These are phyloP conservation scores for Cadophora sp. DNA, from an alignment of 2,329 filamentous ascomycete genomes.

Conservation along the genomic window DNA sequence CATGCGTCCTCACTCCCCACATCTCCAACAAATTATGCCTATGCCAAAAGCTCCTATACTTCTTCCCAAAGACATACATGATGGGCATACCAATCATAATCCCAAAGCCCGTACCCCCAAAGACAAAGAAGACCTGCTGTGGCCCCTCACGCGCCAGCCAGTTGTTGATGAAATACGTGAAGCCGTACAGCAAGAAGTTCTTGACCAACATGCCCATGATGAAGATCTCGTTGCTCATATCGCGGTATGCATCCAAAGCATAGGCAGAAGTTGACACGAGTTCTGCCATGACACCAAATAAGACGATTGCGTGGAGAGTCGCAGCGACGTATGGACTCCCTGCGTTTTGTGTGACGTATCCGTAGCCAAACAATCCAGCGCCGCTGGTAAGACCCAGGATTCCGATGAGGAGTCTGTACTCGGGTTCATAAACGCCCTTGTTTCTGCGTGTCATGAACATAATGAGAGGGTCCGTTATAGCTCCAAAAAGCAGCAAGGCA, in stretches of 20 bases:
- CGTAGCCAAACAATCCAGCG: slow-evolving; percentile 50
- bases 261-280: slow-evolving; percentile 47
- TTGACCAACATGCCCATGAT: slow-evolving; percentile 51
- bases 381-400: slow-evolving; percentile 42
- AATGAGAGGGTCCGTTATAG: slow-evolving; percentile 48
- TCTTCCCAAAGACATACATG: slow-evolving; percentile 42
- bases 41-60: slow-evolving; percentile 41
- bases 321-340: slow-evolving; percentile 44
- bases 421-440: slow-evolving; percentile 50
- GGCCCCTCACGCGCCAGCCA: slow-evolving; percentile 41
- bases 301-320: slow-evolving; percentile 45
- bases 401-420: slow-evolving; percentile 46
- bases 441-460: slow-evolving; percentile 55
- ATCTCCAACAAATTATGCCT: slow-evolving; percentile 31
- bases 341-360: slow-evolving; percentile 41
- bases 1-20: slow-evolving; percentile 31
- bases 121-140: slow-evolving; percentile 33
- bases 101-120: slow-evolving; percentile 27
- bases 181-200: slow-evolving; percentile 47
- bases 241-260: slow-evolving; percentile 50
- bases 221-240: slow-evolving; percentile 50
- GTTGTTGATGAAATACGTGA: slow-evolving; percentile 36
- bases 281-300: slow-evolving; percentile 48
- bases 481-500: slow-evolving; percentile 46
- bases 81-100: slow-evolving; percentile 36